Base-by-base conservation (phyloP, 495 filamentous ascomycete genomes). In the Tuber melanosporum region DNA sequence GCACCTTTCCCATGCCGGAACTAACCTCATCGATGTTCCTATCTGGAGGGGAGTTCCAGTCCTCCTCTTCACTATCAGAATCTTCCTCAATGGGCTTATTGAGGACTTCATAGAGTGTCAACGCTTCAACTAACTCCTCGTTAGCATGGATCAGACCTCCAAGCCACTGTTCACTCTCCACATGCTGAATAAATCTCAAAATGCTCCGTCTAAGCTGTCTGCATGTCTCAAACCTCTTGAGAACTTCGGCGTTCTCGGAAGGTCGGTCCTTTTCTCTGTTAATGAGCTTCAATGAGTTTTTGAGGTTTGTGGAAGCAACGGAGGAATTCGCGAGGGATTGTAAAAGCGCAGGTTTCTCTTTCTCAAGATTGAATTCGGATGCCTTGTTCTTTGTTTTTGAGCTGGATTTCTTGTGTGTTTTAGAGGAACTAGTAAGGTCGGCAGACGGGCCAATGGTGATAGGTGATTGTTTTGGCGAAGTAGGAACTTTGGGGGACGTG, bases 61-160 rank as follows among this genome's bases (percentile, higher is more conserved):
- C 76, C 72, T 91, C 89, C 71, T 89, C 89, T 71, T 98, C 96
- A 72, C 93, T 97, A 83, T 99, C 96, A 80, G 93, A 97, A 84
- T 99, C 95, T 71, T 97, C 94, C 77, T 98, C 94, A 76, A 98
- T 91, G 77, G 95, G 97, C 79, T 95, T 94, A 83, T 99, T 94
- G 41, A 97, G 87, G 72, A 96, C 92, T 84, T 98, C 95, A 83
- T 93, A 99, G 0, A 94, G 91, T 90, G 95, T 97, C 75, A 99
- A 86, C 2, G 94, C 94, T n/a, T 90, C 91, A 70, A 98, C 92
- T 26, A 99, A 89, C 80, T 92, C 90, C 76, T 95, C 93, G 79
- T 95, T 95, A 73, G 92, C 91, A 78, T 94, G 90, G 14, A 96
- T 91, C 39, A 95, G 85, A 52, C 91, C 88, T 22, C 93, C 93